These are phyloP conservation scores for Xylaria intraflava DNA, from an alignment of 495 filamentous ascomycete genomes.

Conservation along the genomic window DNA sequence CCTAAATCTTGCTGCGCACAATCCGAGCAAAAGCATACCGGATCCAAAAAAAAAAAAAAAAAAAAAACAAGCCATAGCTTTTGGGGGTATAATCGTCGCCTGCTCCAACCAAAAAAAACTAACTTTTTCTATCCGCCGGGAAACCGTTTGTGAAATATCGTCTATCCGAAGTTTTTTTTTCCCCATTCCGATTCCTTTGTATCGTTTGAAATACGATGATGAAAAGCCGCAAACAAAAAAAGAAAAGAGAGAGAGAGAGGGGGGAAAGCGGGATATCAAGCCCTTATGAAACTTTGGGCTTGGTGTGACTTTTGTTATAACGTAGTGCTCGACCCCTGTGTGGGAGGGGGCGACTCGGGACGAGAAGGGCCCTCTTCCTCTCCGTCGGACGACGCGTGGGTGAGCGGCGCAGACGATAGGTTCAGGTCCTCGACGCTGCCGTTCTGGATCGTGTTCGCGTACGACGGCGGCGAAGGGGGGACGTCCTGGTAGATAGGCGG, in stretches of 20 bases:
- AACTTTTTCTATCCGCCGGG: no score
- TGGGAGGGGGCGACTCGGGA: not conserved
- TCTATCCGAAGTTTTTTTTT: no score
- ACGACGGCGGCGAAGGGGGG: conserved; percentile 76
- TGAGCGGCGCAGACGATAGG: not conserved
- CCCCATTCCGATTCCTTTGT: no score
- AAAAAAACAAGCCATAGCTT: conserved; percentile 1
- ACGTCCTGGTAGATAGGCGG: conserved; percentile 95
- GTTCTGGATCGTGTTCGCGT: conserved; percentile 33
- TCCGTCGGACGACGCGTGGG: not conserved
- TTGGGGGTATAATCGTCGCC: not conserved
- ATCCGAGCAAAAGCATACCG: not conserved
- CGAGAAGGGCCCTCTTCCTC: not conserved
- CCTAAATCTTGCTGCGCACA: no score
- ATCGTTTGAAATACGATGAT: no score
- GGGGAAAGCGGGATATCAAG: not conserved
- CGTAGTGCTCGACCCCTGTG: not conserved
- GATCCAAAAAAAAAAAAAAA: not conserved
- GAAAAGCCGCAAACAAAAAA: not conserved
- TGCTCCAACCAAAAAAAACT: no score
- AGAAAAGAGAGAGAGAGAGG: not conserved
- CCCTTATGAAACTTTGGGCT: no score
- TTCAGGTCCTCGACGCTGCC: conserved; percentile 21
- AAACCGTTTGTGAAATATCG: no score
- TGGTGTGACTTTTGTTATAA: not conserved